Evolutionary conservation across 1,139 yeast genomes (phyloP).

Genomic region (Arxiozyma heterogenica): DNA sequence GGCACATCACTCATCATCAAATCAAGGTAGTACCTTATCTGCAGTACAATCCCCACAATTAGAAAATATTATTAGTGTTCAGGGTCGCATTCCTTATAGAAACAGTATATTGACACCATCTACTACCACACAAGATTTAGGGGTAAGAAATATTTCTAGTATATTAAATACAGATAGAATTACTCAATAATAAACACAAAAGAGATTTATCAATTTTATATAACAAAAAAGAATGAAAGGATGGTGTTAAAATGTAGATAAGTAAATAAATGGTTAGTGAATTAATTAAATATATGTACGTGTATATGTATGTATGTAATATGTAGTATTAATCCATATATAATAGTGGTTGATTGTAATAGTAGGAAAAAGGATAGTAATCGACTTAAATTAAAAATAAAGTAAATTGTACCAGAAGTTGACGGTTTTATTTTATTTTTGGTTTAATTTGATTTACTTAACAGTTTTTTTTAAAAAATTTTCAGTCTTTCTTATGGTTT

Average conservation of each 20-base stretch:
- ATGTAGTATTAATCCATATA: neutral
- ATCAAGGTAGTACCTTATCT: slow-evolving; percentile 6
- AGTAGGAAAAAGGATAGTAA: neutral
- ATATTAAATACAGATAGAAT: slow-evolving; percentile 27
- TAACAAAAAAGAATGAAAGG: neutral
- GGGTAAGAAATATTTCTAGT: slow-evolving; percentile 20
- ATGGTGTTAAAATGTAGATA: neutral
- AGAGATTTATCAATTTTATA: neutral
- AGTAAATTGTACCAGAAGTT: neutral
- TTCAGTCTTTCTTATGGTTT: slow-evolving; percentile 6
- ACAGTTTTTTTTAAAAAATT: neutral
- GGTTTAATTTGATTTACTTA: neutral
- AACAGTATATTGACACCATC: slow-evolving; percentile 26
- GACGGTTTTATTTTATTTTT: neutral
- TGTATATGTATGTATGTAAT: neutral
- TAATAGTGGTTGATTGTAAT: neutral
- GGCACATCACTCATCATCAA: slow-evolving; percentile 8
- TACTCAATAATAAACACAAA: slow-evolving; percentile 22
- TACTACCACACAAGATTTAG: slow-evolving; percentile 22
- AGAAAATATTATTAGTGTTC: slow-evolving; percentile 25
- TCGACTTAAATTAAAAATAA: neutral
- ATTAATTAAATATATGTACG: neutral
- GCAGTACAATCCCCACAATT: slow-evolving; percentile 23
- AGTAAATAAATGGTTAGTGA: neutral
- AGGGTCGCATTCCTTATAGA: slow-evolving; percentile 26